Conservation (phyloP, 768 basidiomycete genomes). For the Rhizopogon vinicolor region DNA sequence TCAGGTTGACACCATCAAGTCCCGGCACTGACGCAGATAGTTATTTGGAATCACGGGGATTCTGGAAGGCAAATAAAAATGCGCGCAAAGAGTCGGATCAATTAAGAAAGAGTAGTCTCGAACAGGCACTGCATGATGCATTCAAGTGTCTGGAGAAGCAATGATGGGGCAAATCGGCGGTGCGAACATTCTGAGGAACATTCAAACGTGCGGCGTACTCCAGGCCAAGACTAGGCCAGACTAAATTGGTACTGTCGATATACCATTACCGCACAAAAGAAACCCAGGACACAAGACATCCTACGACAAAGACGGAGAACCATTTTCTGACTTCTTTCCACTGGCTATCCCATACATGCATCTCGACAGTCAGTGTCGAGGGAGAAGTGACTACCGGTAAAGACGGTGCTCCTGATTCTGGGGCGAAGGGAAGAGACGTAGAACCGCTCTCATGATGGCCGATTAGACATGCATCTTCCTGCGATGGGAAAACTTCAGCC, state of each 20-base stretch:
- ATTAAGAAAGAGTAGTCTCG: too few relatives aligned
- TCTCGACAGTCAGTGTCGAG: neutral
- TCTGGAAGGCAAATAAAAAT: too few relatives aligned
- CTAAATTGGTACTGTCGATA: neutral
- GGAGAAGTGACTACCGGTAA: neutral
- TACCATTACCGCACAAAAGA: constrained; percentile 13
- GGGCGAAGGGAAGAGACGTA: neutral
- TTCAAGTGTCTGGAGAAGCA: too few relatives aligned
- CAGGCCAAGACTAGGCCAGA: neutral
- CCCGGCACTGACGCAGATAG: too few relatives aligned
- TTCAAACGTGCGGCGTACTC: neutral
- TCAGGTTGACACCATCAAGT: too few relatives aligned
- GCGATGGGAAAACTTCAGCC: constrained; percentile 55
- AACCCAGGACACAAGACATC: constrained; percentile 23
- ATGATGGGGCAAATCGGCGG: too few relatives aligned
- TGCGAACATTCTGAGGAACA: neutral
- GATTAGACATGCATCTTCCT: constrained; percentile 1
- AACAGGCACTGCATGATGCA: too few relatives aligned
- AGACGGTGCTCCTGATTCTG: too few relatives aligned
- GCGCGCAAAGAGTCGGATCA: too few relatives aligned
- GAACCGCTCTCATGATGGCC: neutral
- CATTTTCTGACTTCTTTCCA: constrained; percentile 26
- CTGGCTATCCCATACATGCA: constrained; percentile 8
- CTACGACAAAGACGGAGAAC: constrained; percentile 21
- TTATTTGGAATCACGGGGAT: too few relatives aligned